Base-by-base conservation (phyloP, 1,284 basidiomycete species). In the Apiotrichum mycotoxinovorans region DNA sequence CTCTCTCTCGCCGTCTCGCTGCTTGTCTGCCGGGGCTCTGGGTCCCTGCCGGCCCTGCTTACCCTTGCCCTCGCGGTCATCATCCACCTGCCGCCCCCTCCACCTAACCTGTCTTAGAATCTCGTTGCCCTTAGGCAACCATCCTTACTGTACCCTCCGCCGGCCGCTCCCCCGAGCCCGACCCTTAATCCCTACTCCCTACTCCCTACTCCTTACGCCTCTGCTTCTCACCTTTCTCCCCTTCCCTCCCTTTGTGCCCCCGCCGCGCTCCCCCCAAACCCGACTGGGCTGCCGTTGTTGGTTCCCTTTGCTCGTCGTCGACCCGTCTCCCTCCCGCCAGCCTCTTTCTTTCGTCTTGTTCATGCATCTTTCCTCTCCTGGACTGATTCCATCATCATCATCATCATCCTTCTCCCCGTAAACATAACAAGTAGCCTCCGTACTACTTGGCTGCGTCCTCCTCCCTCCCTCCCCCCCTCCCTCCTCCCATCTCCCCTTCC, bases 201-300 rank as follows among this genome's bases (percentile, higher is more conserved):
- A 22, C 54, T 42, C 23, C 26, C 54, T 52, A 38, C 25, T 18
- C 51, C 59, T 26, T 50, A 48, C 17, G 54, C 54, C 48, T 62
- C 61, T 22, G 51, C 57, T 20, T 58, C 54, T 33, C 44, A 51
- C 46, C 58, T 56, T 18, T 51, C 60, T 15, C 58, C 48, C 7
- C 30, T 12, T 30, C 30, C 30, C 30, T 5, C 7, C 30, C 30
- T 12, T 7, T 5, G 30, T 30, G 12, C 12, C 30, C 30, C 30
- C 30, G 30, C 30, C 30, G 7, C 12, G 5, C 30, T 30, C 30
- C 30, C 30, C 30, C 30, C 30, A 12, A 12, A n/a, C n/a, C n/a
- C 30, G 12, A 30, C 30, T 12, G 5, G 30, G 30, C 30, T 12
- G 12, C 30, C 7, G 30, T 30, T 12, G 7, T 30, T 12, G 7